Evolutionary conservation across 179 eudicot species (phyloP).

Genomic region (Nepenthes alata): DNA sequence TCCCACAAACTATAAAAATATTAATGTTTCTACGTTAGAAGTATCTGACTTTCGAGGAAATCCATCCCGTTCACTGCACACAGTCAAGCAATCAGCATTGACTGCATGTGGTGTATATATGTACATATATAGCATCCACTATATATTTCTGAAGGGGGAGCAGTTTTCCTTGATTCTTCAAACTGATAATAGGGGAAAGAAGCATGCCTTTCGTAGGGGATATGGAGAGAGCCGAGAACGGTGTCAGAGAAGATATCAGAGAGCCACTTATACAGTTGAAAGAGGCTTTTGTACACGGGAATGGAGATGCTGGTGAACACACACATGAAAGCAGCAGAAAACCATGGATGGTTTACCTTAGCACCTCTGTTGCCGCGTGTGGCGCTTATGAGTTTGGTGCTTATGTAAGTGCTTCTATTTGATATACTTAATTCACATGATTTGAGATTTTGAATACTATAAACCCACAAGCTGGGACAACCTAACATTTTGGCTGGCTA

Average conservation of each 20-base stretch:
- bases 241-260: slow-evolving; percentile 14
- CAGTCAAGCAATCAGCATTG: too few relatives aligned
- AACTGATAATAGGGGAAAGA: neutral
- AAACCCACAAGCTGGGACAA: neutral
- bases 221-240: slow-evolving; percentile 19
- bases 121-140: too few relatives aligned
- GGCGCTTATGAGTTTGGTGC: slow-evolving; percentile 39
- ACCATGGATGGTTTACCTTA: slow-evolving; percentile 34
- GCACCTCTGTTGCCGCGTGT: slow-evolving; percentile 32
- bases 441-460: neutral
- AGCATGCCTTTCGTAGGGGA: slow-evolving; percentile 28
- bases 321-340: slow-evolving; percentile 7
- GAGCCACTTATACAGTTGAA: slow-evolving; percentile 13
- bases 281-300: neutral
- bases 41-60: too few relatives aligned
- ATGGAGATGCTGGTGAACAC: slow-evolving; percentile 5
- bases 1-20: too few relatives aligned
- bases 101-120: too few relatives aligned
- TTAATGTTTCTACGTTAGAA: too few relatives aligned
- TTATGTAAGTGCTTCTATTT: slow-evolving; percentile 20
- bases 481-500: neutral
- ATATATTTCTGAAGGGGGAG: too few relatives aligned
- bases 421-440: neutral
- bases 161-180: neutral
- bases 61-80: too few relatives aligned